Evolutionary conservation across 2,329 filamentous ascomycete genomes (phyloP).

Genomic region (Fusarium pininemorale): DNA sequence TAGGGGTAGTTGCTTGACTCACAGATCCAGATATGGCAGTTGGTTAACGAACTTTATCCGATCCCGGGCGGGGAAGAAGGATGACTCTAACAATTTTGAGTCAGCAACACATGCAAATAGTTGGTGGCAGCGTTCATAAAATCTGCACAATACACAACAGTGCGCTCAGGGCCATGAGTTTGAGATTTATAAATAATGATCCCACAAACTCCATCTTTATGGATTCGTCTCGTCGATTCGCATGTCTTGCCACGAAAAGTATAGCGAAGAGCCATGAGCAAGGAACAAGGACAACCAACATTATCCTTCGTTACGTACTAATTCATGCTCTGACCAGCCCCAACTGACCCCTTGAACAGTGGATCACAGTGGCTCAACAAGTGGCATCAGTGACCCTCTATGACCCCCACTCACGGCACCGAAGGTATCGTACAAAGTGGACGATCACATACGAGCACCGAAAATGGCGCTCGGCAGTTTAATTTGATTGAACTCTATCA

Average conservation of each 20-base stretch:
- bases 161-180: not conserved
- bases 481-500: not conserved
- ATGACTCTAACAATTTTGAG: not conserved
- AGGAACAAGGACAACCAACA: not conserved
- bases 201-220: not conserved
- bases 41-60: not conserved
- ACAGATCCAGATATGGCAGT: not conserved
- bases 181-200: not conserved
- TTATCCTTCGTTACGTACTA: not conserved
- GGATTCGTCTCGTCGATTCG: not conserved
- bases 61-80: not conserved
- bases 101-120: not conserved
- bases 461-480: slow-evolving; percentile 1
- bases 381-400: not conserved
- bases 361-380: not conserved
- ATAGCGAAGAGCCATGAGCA: not conserved
- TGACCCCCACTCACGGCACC: not conserved
- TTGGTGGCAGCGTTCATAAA: not conserved
- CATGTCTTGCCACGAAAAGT: not conserved
- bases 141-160: not conserved
- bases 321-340: not conserved
- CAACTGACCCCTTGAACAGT: not conserved
- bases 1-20: not conserved
- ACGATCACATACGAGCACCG: not conserved
- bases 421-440: not conserved